phyloP scores from a whole-genome alignment of 2,329 filamentous ascomycete genomes.

The Neophaeococcomyces aloes region DNA sequence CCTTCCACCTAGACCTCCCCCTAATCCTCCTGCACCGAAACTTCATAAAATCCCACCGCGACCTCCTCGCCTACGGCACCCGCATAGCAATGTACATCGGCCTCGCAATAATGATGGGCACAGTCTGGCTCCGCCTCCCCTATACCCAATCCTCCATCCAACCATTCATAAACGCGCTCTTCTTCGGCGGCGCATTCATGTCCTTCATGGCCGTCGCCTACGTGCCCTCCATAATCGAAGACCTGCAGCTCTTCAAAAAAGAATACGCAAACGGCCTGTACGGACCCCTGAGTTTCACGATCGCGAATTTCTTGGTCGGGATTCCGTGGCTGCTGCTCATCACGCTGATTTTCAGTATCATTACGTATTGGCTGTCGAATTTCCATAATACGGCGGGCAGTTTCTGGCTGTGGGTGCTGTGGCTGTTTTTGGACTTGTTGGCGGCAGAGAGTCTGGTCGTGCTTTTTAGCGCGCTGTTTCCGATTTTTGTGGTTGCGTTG shows the following conservation, averaged over 20 bases:
- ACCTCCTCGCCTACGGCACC: conserved; percentile 74
- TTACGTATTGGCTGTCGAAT: conserved; percentile 71
- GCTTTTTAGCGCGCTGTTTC: conserved; percentile 59
- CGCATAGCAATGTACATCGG: conserved; percentile 71
- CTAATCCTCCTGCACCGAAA: conserved; percentile 62
- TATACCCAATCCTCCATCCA: conserved; percentile 63
- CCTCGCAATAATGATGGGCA: conserved; percentile 36
- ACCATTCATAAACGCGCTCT: conserved; percentile 72
- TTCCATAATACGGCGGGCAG: conserved; percentile 54
- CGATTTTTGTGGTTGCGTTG: conserved; percentile 68
- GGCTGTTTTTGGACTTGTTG: conserved; percentile 74
- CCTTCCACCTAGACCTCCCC: conserved; percentile 39
- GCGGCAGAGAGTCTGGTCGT: conserved; percentile 77
- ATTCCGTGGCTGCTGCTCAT: conserved; percentile 74
- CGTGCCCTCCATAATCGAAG: conserved; percentile 72
- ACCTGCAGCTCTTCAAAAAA: conserved; percentile 60
- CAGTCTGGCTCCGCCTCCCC: conserved; percentile 66
- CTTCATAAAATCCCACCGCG: conserved; percentile 74
- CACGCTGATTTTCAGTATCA: conserved; percentile 59
- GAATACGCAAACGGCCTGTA: conserved; percentile 76
- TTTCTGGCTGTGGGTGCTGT: conserved; percentile 71
- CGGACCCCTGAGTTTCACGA: conserved; percentile 58
- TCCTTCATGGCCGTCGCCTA: conserved; percentile 78
- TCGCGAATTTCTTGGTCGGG: conserved; percentile 74
- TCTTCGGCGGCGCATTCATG: conserved; percentile 66